Base-by-base conservation (phyloP, 2,329 filamentous ascomycete species). In the Trichoderma afroharzianum region DNA sequence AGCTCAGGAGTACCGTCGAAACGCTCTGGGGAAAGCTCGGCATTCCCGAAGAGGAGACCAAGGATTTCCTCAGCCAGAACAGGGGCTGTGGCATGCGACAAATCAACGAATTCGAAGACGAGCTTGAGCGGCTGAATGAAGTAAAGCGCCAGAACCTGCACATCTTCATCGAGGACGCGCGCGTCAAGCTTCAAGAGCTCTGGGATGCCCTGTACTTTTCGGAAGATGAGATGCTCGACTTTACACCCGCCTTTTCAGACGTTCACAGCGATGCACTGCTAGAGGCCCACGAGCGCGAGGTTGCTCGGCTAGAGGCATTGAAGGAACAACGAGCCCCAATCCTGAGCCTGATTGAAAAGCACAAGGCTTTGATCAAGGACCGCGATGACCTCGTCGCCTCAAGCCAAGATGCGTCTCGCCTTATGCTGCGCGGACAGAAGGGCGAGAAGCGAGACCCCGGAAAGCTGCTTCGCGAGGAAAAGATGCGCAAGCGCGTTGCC, bases 171-270 rank as follows among this genome's bases (percentile, higher is more conserved):
- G 96, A 98, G 80, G 96, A 99, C 83, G 92, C 95, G 24, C 89
- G 97, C 53, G 93, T 90, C 82, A 93, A 93, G 79, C 87, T 99
- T 12, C 95, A 98, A 81, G 95, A 97, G 78, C 88, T 99, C 0
- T 99, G 97, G 96, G 96, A 99, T 79, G 87, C 90, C 0, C 84
- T 99, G 1, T 98, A 96, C 84, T 95, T 97, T 79, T 97, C 93
- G 0, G 96, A 99, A 79, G 96, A 99, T 78, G 96, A 99, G 83
- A 98, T 98, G 95, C 89, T 98, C 71, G 95, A 98, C 76, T 99
- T 99, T 76, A 96, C 95, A 0, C 96, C 97, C 0, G 96, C 95
- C 55, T 98, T 98, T 80, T 97, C 94, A 12, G 96, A 98, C 79
- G 95, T 98, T 24, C 98, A 97, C 82, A 98, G 94, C 77, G 96